Conservation (phyloP, 225 moss, liverwort and hornwort genomes). For the Pleurozium schreberi region DNA sequence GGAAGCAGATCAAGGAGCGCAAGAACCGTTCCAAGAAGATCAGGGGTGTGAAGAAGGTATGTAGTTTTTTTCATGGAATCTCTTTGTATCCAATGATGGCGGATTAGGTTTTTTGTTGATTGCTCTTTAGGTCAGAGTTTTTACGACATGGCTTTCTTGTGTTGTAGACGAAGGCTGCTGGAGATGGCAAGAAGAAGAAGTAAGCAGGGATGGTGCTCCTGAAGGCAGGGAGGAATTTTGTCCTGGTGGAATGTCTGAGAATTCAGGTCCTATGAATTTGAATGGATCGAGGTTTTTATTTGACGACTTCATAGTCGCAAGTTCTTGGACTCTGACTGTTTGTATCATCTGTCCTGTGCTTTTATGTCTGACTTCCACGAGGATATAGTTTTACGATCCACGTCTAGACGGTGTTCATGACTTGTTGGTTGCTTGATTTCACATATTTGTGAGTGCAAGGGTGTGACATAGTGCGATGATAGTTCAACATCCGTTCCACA, state of each 20-base stretch:
- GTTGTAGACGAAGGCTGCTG: conserved; percentile 59
- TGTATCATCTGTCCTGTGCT: not conserved
- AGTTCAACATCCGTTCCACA: not conserved
- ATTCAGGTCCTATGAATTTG: not conserved
- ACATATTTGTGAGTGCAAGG: not conserved
- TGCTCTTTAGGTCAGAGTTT: not conserved
- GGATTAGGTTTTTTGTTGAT: not conserved
- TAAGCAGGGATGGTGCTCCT: not conserved
- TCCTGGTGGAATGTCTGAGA: not conserved
- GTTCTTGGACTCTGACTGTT: not conserved
- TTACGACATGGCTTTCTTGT: not conserved
- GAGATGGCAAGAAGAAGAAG: conserved; percentile 67
- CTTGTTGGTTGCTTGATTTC: not conserved
- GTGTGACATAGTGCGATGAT: not conserved
- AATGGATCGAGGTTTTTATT: not conserved
- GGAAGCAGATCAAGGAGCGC: conserved; percentile 24
- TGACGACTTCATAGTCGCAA: not conserved
- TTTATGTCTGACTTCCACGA: not conserved
- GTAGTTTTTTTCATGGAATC: not conserved
- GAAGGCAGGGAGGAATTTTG: not conserved
- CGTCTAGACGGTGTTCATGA: not conserved
- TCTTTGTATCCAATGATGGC: not conserved
- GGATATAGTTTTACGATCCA: not conserved
- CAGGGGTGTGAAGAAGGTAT: conserved; percentile 19
- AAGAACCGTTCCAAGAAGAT: conserved; percentile 15